Percentiles rank a stretch among this genome's conserved stretches.
phyloP scores from a whole-genome alignment of 208 protist species.

The Herpetomonas tarakana region DNA sequence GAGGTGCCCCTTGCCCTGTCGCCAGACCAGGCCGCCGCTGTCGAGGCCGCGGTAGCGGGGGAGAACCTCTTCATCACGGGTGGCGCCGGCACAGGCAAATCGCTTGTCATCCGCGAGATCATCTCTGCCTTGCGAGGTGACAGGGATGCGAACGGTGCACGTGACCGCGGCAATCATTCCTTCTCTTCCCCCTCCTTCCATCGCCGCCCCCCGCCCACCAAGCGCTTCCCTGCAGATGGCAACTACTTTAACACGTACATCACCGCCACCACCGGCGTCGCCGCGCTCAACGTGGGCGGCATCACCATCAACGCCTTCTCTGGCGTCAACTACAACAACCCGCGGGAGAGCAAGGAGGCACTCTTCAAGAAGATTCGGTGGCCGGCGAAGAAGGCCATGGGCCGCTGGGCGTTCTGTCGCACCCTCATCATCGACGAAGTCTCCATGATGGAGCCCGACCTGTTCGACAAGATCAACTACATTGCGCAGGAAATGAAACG shows the following conservation, averaged over 20 bases:
- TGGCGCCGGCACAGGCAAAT: conserved; percentile 64
- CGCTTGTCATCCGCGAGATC: conserved; percentile 47
- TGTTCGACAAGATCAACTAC: conserved; percentile 62
- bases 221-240: conserved; percentile 1
- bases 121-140: conserved; percentile 7
- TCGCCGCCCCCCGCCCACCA: neutral
- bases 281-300: conserved; percentile 54
- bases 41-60: conserved; percentile 20
- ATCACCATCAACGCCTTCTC: conserved; percentile 56
- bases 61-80: conserved; percentile 63
- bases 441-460: conserved; percentile 50
- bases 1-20: neutral
- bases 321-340: conserved; percentile 33
- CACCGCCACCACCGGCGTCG: conserved; percentile 60
- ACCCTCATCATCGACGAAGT: conserved; percentile 78
- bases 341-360: conserved; percentile 2
- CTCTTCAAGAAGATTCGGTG: conserved; percentile 1
- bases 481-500: conserved; percentile 35
- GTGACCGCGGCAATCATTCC: neutral
- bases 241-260: conserved; percentile 29
- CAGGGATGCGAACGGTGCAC: no score
- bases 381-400: conserved; percentile 2
- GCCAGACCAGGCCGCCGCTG: conserved; percentile 23
- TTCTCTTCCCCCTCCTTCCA: neutral
- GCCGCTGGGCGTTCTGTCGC: conserved; percentile 34